phyloP scores from a whole-genome alignment of 2,329 filamentous ascomycete genomes.

The Aspergillus sp. region DNA sequence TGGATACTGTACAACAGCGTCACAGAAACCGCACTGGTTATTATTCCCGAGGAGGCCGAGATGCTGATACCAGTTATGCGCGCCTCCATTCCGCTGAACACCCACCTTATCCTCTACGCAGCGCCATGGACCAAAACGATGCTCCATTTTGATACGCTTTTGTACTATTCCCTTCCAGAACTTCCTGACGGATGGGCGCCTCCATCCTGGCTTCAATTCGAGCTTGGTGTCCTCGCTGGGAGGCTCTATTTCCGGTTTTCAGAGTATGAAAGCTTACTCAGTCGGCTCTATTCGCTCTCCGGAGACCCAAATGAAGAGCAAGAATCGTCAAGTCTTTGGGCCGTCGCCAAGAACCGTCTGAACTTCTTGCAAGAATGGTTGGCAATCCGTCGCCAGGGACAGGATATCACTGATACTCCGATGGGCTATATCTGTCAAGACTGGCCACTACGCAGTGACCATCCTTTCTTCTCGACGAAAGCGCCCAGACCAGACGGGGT shows the following conservation, averaged over 20 bases:
- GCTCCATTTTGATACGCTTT: conserved; percentile 57
- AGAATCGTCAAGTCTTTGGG: conserved; percentile 6
- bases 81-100: conserved; percentile 7
- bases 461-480: conserved; percentile 28
- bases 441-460: conserved; percentile 23
- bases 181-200: conserved; percentile 42
- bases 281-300: background rate
- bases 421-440: conserved; percentile 38
- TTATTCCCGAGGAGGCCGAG: conserved; percentile 66
- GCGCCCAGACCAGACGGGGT: background rate
- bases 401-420: conserved; percentile 35
- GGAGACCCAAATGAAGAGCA: background rate
- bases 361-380: conserved; percentile 38
- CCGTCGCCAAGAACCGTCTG: conserved; percentile 16
- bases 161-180: conserved; percentile 54
- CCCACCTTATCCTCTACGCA: conserved; percentile 58
- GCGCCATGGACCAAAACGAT: conserved; percentile 62
- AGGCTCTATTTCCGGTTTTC: conserved; percentile 52
- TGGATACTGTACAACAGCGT: conserved; percentile 61
- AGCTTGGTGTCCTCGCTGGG: conserved; percentile 62
- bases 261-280: conserved; percentile 19
- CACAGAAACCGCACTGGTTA: conserved; percentile 52
- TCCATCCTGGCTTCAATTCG: conserved; percentile 56
- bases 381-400: conserved; percentile 31
- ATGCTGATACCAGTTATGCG: conserved; percentile 50